Base-by-base conservation (phyloP, 1,284 basidiomycete genomes). In the Xanthoconium separans region DNA sequence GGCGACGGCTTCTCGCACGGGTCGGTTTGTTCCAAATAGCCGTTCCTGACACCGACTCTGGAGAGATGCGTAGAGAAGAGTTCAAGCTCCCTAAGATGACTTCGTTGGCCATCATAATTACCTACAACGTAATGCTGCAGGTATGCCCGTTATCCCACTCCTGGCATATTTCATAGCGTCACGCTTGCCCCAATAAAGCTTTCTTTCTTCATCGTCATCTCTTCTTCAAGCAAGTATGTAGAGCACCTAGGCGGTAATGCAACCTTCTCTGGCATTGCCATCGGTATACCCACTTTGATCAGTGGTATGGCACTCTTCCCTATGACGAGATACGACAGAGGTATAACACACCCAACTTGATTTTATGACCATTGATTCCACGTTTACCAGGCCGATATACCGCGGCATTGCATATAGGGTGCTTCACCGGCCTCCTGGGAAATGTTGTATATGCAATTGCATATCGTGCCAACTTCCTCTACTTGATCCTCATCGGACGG, bases 171-270 rank as follows among this genome's bases (percentile, higher is more conserved):
- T 15, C 6, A 13, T 30, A 12, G 10, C 9, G 27, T 37, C 34
- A 45, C 20, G 22, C 2, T 55, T 48, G 34, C 10, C 34, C 6
- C 7, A 4, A 15, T 5, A 24, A 52, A 87, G 85, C 66, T 84
- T 6, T 81, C 83, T 0, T 87, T 87, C 71, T 89, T 84, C 67
- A 79, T 87, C 56, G 73, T 86, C 36, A 82, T 89, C 4, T 83
- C 87, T 2, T 84, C 87, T 0, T 81, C 84, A 2, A 82, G 78
- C 62, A 73, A 75, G 47, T 88, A 88, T 62, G 81, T 84, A 0
- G 74, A 81, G 55, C 74, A 80, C 61, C 71, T 89, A 4, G 85
- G 85, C 31, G 87, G 86, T 15, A 77, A 73, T 12, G 74, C 84
- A 13, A 84, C 82, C 0, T 89, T 89, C 63, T 82, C 84, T 33